Evolutionary conservation across 2,329 filamentous ascomycete genomes (phyloP), one percentile per base, ranked within the genome.

Genomic region (Alternaria infectoria): DNA sequence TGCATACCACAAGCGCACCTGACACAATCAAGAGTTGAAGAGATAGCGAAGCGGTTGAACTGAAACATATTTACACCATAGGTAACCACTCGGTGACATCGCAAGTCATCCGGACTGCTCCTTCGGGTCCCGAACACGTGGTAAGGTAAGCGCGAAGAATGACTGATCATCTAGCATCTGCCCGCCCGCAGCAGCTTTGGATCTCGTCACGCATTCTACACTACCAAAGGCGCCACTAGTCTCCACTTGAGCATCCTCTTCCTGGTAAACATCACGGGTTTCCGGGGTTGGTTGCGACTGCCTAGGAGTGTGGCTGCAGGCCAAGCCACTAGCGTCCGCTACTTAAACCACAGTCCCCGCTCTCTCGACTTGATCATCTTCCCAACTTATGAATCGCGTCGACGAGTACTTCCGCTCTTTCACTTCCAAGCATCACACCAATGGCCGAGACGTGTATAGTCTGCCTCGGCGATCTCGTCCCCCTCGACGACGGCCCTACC

Each of bases 361-460:
- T 69, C 74, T 74, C 70, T 72, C 69, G 75, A 68, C 72, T 69
- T 72, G 64, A 70, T 67, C 66, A 73, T 69, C 72, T 68, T 61
- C 56, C 67, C 71, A 68, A 79, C 74, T 69, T 75, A 79, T 79
- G 76, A 74, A 71, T 77, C 68, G 68, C 73, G 68, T 67, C 70
- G 67, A 72, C 67, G 63, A 65, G 52, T 54, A 55, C 69, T 65
- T 61, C 62, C 68, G 64, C 64, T 65, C 63, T 54, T 72, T 67
- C 54, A 67, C 66, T 17, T 66, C 61, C 45, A 66, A 66, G 57
- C 54, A 70, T 61, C 66, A 65, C 61, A 67, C 61, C 57, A 74
- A 90, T 89, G 88, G 86, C 87, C 81, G 88, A 90, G 79, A 88
- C 87, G 74, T 91, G 89, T 82, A 91, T 91, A 82, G 89, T 91